Evolutionary conservation across 352 stramenopile genomes (phyloP).

Genomic region (Pythium rishiriense): DNA sequence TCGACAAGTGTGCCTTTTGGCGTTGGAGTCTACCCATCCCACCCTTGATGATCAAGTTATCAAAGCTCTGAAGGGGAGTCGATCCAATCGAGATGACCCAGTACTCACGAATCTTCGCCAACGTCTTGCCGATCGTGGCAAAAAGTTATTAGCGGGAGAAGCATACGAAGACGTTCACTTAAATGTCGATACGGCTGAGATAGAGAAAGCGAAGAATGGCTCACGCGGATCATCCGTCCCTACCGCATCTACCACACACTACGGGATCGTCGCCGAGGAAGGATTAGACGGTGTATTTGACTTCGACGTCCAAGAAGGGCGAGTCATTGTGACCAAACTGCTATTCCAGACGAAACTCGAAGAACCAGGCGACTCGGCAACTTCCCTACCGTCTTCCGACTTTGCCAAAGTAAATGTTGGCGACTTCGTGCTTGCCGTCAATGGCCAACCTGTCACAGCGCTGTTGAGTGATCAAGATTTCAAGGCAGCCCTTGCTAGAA

Average conservation of each 20-base stretch:
- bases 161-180: constrained; percentile 46
- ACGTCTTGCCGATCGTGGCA: constrained; percentile 37
- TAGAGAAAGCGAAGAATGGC: background rate
- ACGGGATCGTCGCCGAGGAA: constrained; percentile 49
- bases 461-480: constrained; percentile 7
- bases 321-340: constrained; percentile 41
- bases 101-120: constrained; percentile 53
- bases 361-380: background rate
- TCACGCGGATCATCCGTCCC: too few species aligned
- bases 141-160: constrained; percentile 51
- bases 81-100: constrained; percentile 71
- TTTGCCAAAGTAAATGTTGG: constrained; percentile 19
- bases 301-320: constrained; percentile 36
- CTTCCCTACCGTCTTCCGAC: constrained; percentile 4
- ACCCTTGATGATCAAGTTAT: constrained; percentile 70
- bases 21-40: constrained; percentile 69
- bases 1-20: constrained; percentile 70
- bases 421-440: constrained; percentile 24
- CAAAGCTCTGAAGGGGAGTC: constrained; percentile 74
- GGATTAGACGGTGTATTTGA: constrained; percentile 26
- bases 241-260: constrained; percentile 9
- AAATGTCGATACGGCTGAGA: constrained; percentile 1
- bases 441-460: constrained; percentile 11
- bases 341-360: constrained; percentile 9
- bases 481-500: background rate